Percentiles rank a stretch among this genome's conserved stretches.
Evolutionary conservation across 2,329 filamentous ascomycete species (phyloP).

Genomic region (Aspergillus fumigatus): DNA sequence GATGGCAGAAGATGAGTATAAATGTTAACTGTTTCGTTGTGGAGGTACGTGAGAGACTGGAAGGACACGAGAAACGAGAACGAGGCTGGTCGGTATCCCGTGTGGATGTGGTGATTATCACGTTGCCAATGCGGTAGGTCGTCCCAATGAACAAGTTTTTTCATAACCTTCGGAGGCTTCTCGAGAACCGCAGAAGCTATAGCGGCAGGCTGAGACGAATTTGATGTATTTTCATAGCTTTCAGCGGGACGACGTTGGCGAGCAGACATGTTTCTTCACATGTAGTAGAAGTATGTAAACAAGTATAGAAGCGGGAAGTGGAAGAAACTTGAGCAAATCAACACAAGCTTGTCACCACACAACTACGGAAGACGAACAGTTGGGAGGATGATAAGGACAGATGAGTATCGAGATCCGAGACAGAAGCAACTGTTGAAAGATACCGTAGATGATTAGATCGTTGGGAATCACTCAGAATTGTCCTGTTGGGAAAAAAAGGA

Average conservation of each 20-base stretch:
- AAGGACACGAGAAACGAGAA: slow-evolving; percentile 58
- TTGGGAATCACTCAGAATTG: slow-evolving; percentile 2
- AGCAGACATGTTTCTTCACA: slow-evolving; percentile 25
- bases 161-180: slow-evolving; percentile 25
- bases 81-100: slow-evolving; percentile 61
- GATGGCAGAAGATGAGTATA: slow-evolving; percentile 68
- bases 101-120: slow-evolving; percentile 66
- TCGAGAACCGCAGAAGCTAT: slow-evolving; percentile 24
- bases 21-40: slow-evolving; percentile 69
- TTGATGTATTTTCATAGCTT: slow-evolving; percentile 15
- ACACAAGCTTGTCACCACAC: neutral
- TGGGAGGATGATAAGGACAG: neutral
- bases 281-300: slow-evolving; percentile 15
- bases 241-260: slow-evolving; percentile 29
- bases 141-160: slow-evolving; percentile 46
- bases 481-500: neutral
- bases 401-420: neutral
- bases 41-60: slow-evolving; percentile 56
- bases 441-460: neutral
- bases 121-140: slow-evolving; percentile 51
- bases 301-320: neutral
- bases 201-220: slow-evolving; percentile 19
- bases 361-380: neutral
- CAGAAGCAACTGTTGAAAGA: neutral
- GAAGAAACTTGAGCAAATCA: slow-evolving; percentile 3